Evolutionary conservation across 2,329 filamentous ascomycete species (phyloP), one percentile per base, ranked within the genome.

Genomic region (Nigrospora osmanthi): DNA sequence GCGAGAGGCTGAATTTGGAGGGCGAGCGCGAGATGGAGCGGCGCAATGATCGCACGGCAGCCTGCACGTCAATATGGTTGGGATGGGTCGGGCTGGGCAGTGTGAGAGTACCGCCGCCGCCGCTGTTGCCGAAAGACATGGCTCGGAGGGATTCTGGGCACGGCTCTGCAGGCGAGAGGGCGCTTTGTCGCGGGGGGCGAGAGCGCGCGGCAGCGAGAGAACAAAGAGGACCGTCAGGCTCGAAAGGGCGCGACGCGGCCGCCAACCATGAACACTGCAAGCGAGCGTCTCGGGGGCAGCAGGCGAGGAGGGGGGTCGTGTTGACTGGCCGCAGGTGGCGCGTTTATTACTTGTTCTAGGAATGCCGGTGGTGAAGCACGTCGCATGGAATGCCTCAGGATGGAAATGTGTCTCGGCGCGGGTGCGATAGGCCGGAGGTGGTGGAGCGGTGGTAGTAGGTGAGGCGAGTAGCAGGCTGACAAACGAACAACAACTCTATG

Each of bases 21-120:
- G 91, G 91, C n/a, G 91, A 96, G 56, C 89, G 80, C 46, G 90
- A 96, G 51, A 96, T 75, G 23, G 91, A 95, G 55, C 89, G 86
- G 52, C 90, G 80, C 47, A 96, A 73, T 57, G 89, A 87, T 59
- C 88, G 80, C 51, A 95, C 86, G 47, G 87, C 84, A 42, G 87
- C 84, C 44, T 61, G 60, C 52, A 88, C 81, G 69, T 95, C 87
- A 57, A 91, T 85, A 66, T 87, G 84, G 63, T 88, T 87, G 49
- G 81, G 80, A 58, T 87, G 83, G 40, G 87, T 91, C 47, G 91
- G 90, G 50, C 90, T 95, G 52, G 89, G 83, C 56, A 95, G 75
- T 59, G 93, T 89, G 57, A 95, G 75, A 47, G 87, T 91, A 38
- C 57, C 57, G 58, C 87, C 87, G 61, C 87, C 85, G 47, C 73